Evolutionary conservation across 2,329 filamentous ascomycete species (phyloP).

Genomic region (Microthyrium microscopicum): DNA sequence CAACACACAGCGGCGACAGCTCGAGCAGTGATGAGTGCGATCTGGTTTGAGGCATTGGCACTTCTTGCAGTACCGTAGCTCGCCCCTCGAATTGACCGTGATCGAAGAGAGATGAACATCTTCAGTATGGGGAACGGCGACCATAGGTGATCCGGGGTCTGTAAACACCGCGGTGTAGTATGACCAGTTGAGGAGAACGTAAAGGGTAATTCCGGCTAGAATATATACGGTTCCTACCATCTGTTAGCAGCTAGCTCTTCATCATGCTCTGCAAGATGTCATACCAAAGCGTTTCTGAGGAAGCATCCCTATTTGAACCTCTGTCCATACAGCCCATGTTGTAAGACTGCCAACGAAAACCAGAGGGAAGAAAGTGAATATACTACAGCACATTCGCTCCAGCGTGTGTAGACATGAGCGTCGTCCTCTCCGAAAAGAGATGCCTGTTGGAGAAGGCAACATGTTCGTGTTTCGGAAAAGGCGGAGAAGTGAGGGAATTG

Average conservation of each 20-base stretch:
- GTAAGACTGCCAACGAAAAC: conserved; percentile 76
- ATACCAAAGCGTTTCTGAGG: not conserved
- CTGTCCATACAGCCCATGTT: conserved; percentile 87
- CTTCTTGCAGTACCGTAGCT: conserved; percentile 88
- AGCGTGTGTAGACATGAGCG: too few relatives aligned
- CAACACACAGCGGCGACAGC: conserved; percentile 81
- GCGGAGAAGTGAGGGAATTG: not conserved
- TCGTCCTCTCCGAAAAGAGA: too few relatives aligned
- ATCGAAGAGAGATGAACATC: conserved; percentile 51
- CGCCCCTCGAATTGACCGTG: conserved; percentile 84
- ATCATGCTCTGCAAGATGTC: conserved; percentile 1
- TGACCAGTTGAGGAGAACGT: conserved; percentile 64
- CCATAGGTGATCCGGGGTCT: conserved; percentile 54
- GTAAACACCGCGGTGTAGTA: conserved; percentile 93
- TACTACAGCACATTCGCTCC: conserved; percentile 71
- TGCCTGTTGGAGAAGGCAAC: too few relatives aligned
- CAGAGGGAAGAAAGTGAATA: conserved; percentile 71
- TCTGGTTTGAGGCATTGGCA: conserved; percentile 91
- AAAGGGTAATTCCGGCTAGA: conserved; percentile 54
- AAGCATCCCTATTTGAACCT: conserved; percentile 44
- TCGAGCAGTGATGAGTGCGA: conserved; percentile 90
- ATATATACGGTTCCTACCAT: conserved; percentile 26
- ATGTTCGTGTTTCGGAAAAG: too few relatives aligned
- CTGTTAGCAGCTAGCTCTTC: not conserved
- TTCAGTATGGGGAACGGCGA: conserved; percentile 57